Evolutionary conservation across 2,329 filamentous ascomycete genomes (phyloP).

Genomic region (Alternaria panax): DNA sequence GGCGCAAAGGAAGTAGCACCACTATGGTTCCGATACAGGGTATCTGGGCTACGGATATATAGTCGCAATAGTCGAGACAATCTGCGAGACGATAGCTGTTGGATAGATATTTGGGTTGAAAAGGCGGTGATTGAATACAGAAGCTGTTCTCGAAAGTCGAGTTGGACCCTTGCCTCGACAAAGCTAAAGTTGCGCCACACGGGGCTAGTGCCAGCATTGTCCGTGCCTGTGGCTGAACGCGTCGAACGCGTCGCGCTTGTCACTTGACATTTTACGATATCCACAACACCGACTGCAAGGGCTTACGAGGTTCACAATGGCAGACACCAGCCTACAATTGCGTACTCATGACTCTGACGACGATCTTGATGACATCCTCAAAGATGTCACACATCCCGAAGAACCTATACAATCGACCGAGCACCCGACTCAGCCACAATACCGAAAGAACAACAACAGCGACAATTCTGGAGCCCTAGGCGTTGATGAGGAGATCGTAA

Average conservation of each 20-base stretch:
- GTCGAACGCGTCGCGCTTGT: constrained; percentile 22
- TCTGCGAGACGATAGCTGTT: neutral
- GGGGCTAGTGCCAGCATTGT: constrained; percentile 6
- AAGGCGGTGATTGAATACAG: constrained; percentile 6
- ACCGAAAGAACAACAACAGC: constrained; percentile 23
- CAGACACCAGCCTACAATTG: constrained; percentile 20
- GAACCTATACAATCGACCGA: constrained; percentile 51
- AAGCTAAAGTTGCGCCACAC: constrained; percentile 19
- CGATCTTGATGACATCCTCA: constrained; percentile 73
- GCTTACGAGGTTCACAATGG: constrained; percentile 24
- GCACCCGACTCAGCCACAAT: constrained; percentile 21
- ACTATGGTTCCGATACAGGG: neutral
- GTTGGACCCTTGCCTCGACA: constrained; percentile 13
- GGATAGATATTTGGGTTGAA: neutral
- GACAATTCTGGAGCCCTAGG: constrained; percentile 65
- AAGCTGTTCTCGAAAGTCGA: constrained; percentile 11
- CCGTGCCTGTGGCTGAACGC: constrained; percentile 23
- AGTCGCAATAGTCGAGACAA: neutral
- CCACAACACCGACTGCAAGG: neutral
- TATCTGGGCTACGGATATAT: neutral
- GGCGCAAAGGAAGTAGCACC: neutral
- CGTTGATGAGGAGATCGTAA: constrained; percentile 84
- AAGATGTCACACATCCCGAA: constrained; percentile 71
- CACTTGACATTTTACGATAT: neutral
- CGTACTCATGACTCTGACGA: constrained; percentile 47